A percentile compares a stretch with the other conserved stretches of the same genome.
Conservation (phyloP, 2,329 filamentous ascomycete species). For the Pseudocercospora vitis region DNA sequence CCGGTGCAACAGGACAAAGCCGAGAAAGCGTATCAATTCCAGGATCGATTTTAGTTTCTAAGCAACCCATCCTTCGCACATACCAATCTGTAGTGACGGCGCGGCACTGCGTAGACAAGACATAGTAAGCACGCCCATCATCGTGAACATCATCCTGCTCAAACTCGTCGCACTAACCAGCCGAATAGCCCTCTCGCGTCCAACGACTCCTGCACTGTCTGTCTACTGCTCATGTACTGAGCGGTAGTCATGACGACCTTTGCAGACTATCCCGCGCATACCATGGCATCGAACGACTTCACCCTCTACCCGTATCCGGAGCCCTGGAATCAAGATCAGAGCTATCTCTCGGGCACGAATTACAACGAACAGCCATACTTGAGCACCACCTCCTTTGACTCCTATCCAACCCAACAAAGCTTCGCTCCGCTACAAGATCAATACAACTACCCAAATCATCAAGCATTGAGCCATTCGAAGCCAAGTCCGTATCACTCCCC, state of each 20-base stretch:
- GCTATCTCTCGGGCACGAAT: slow-evolving; percentile 29
- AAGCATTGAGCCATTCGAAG: slow-evolving; percentile 41
- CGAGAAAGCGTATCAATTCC: too few relatives aligned
- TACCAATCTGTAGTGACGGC: slow-evolving; percentile 8
- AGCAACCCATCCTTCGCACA: slow-evolving; percentile 6
- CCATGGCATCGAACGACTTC: slow-evolving; percentile 37
- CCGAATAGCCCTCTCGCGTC: not conserved
- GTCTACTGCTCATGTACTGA: slow-evolving; percentile 16
- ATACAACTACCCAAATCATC: slow-evolving; percentile 40
- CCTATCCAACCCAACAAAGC: slow-evolving; percentile 36
- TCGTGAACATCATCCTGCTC: not conserved
- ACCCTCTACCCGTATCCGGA: slow-evolving; percentile 36
- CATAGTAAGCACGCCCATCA: not conserved
- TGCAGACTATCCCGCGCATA: slow-evolving; percentile 32
- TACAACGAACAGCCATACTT: slow-evolving; percentile 33
- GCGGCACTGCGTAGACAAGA: not conserved
- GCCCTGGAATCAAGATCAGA: slow-evolving; percentile 33
- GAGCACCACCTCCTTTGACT: slow-evolving; percentile 40
- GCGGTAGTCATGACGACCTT: slow-evolving; percentile 33
- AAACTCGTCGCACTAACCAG: not conserved
- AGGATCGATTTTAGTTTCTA: slow-evolving; percentile 6
- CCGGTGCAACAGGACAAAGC: slow-evolving; percentile 9
- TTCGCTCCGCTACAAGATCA: slow-evolving; percentile 40
- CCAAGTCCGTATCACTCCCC: slow-evolving; percentile 46
- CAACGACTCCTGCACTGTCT: slow-evolving; percentile 4